Evolutionary conservation across 202 grass and related monocot species (phyloP).

Genomic region (Sporobolus alterniflorus): DNA sequence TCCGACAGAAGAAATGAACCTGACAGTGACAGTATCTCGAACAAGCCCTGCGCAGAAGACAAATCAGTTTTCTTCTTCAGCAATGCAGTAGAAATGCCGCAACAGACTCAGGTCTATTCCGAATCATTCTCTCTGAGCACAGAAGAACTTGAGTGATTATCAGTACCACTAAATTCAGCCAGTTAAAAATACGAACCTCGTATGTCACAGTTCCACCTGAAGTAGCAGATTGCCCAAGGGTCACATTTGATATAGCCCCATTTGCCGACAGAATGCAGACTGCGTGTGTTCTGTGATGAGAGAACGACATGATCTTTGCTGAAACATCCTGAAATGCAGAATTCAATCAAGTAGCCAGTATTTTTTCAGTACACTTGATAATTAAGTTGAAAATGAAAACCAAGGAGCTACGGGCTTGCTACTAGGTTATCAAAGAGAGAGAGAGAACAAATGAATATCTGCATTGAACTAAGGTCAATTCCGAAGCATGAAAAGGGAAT

Average conservation of each 20-base stretch:
- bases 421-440: too few relatives aligned
- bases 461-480: too few relatives aligned
- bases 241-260: constrained; percentile 97
- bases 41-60: constrained; percentile 71
- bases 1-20: constrained; percentile 87
- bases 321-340: constrained; percentile 80
- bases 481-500: too few relatives aligned
- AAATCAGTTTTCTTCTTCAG: neutral
- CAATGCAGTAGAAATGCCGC: neutral
- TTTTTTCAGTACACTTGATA: too few relatives aligned
- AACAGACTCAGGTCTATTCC: neutral
- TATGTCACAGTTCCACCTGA: constrained; percentile 99
- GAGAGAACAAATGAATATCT: too few relatives aligned
- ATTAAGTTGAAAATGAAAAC: too few relatives aligned
- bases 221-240: constrained; percentile 83
- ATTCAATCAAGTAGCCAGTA: too few relatives aligned
- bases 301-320: constrained; percentile 93
- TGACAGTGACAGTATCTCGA: constrained; percentile 96
- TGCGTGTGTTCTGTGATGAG: constrained; percentile 70
- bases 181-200: constrained; percentile 60
- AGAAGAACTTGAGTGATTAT: neutral
- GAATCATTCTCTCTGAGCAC: neutral
- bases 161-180: neutral
- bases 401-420: too few relatives aligned
- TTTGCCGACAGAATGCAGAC: constrained; percentile 96